phyloP scores from a whole-genome alignment of 2,329 filamentous ascomycete species.

The Xylariaceae sp. region DNA sequence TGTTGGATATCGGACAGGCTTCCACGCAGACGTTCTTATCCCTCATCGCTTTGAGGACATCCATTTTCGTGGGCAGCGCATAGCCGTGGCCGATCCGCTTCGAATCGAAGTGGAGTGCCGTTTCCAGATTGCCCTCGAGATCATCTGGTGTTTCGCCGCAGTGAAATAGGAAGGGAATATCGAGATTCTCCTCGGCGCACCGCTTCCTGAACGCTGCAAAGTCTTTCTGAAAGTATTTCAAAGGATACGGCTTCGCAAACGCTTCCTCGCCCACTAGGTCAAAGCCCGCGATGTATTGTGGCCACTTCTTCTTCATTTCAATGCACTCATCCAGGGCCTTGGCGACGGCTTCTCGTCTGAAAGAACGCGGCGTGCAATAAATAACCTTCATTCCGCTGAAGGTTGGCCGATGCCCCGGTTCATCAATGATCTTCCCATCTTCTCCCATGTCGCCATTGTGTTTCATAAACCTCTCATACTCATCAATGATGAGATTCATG shows the following conservation, averaged over 20 bases:
- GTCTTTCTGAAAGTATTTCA: slow-evolving; percentile 45
- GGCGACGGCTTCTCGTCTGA: slow-evolving; percentile 41
- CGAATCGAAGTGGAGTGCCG: slow-evolving; percentile 59
- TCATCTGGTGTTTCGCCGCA: slow-evolving; percentile 70
- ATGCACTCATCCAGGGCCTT: slow-evolving; percentile 50
- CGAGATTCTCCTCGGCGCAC: slow-evolving; percentile 40
- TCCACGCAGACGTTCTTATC: slow-evolving; percentile 63
- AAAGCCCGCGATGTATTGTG: slow-evolving; percentile 52
- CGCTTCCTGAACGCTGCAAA: slow-evolving; percentile 44
- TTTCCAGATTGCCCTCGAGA: slow-evolving; percentile 62
- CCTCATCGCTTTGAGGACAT: slow-evolving; percentile 62
- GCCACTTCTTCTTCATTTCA: slow-evolving; percentile 46
- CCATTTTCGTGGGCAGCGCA: slow-evolving; percentile 60
- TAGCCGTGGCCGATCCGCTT: slow-evolving; percentile 72
- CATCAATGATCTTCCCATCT: slow-evolving; percentile 22
- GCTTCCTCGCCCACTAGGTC: slow-evolving; percentile 57
- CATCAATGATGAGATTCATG: slow-evolving; percentile 48
- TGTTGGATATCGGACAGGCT: slow-evolving; percentile 72
- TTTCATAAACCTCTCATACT: slow-evolving; percentile 40
- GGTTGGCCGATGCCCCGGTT: slow-evolving; percentile 26
- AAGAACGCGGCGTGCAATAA: slow-evolving; percentile 55
- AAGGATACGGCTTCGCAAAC: slow-evolving; percentile 41
- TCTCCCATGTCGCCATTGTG: slow-evolving; percentile 31
- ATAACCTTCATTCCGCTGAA: slow-evolving; percentile 57
- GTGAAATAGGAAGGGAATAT: slow-evolving; percentile 70